Evolutionary conservation across 2,329 filamentous ascomycete species (phyloP), one percentile per base, ranked within the genome.

Genomic region (Colletotrichum sp.): DNA sequence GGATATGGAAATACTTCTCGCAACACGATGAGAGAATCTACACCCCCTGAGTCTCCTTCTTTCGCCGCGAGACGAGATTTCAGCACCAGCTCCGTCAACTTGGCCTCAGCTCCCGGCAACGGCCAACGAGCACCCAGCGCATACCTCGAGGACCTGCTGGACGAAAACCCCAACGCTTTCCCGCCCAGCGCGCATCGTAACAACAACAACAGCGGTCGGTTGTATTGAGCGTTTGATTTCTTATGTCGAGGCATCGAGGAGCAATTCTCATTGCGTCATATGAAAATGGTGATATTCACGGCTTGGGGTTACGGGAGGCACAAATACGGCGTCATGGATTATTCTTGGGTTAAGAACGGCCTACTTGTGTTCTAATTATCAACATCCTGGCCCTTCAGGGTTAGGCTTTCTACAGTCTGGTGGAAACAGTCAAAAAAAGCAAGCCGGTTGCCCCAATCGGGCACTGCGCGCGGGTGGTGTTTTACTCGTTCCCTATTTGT

Each of bases 131-230:
- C 95, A 18, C 96, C 96, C 0, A 98, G 95, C 82, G 94, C 95
- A 21, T 98, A 95, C 81, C 87, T 98, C 51, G 96, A 98, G 73
- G 95, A 98, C 82, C 84, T 98, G 64, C 93, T 98, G 75, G 95
- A 95, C 79, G 94, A 94, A 76, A 93, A 95, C 79, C 86, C 88
- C 8, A 85, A 85, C 47, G 82, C 84, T 76, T 85, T 90, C 68
- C 88, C 89, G 13, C 86, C 88, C 16, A 80, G 79, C 57, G 62
- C 43, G 27, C 54, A 57, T 38, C 68, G 72, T 18, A 72, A 72
- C 31, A 63, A 55, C 34, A 71, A 73, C 62, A 55, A 63, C 31
- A 61, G 72, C 29, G 34, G 33, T 13, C 72, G 72, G 2, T 67
- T 72, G 33, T 74, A n/a, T 31, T 21, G 29, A 31, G 13, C 29